Conservation (phyloP, 2,329 filamentous ascomycete genomes). For the Cadophora sp. region DNA sequence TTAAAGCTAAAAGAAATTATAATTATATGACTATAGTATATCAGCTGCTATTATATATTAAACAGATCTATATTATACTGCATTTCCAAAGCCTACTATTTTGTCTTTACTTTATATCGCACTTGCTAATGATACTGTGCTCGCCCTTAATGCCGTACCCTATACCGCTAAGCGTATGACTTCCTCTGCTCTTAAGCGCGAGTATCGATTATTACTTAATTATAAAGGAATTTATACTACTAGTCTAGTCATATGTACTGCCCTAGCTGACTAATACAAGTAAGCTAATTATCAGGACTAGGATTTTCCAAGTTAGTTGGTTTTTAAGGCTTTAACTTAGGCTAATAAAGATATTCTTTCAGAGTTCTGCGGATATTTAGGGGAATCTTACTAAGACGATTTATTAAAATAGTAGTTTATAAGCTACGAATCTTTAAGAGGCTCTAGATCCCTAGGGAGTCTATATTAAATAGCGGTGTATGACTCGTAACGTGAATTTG, state of each 20-base stretch:
- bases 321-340: background rate
- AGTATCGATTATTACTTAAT: background rate
- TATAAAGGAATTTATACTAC: conserved; percentile 11
- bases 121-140: background rate
- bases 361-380: background rate
- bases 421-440: background rate
- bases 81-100: background rate
- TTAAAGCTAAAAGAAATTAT: no score
- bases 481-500: no score
- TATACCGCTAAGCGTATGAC: conserved; percentile 2
- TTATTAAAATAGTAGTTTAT: background rate
- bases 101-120: conserved; percentile 7
- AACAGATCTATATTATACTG: background rate
- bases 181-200: conserved; percentile 9
- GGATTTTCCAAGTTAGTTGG: background rate
- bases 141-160: background rate
- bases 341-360: background rate
- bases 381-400: background rate
- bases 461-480: background rate
- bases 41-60: conserved; percentile 13
- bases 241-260: background rate
- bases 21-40: no score
- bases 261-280: background rate
- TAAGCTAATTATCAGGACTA: background rate
- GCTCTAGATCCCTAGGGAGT: background rate